Evolutionary conservation across 345 rosid species (phyloP).

Genomic region (Bruguiera parviflora): DNA sequence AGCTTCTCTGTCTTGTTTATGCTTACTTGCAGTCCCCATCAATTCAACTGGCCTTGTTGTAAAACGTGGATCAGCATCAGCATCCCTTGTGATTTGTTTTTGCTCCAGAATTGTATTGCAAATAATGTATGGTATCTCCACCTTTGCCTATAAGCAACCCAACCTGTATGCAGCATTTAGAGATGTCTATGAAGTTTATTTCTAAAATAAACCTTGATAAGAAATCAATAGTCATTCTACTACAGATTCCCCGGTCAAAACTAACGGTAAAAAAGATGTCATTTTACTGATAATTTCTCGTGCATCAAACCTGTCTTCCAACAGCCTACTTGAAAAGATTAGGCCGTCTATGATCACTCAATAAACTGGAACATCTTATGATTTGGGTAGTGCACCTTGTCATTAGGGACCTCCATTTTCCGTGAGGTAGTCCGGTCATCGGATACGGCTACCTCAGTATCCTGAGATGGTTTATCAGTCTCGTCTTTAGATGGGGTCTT

Average conservation of each 20-base stretch:
- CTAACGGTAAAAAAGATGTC: background rate
- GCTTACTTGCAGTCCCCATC: constrained; percentile 56
- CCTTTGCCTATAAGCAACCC: constrained; percentile 93
- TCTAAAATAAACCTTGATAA: background rate
- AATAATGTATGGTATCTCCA: constrained; percentile 72
- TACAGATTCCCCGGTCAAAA: background rate
- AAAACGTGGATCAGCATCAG: constrained; percentile 73
- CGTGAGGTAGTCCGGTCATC: constrained; percentile 44
- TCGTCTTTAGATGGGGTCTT: constrained; percentile 23
- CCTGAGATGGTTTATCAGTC: constrained; percentile 9
- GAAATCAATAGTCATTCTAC: background rate
- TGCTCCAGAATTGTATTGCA: constrained; percentile 84
- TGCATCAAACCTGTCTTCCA: background rate
- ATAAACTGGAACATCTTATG: background rate
- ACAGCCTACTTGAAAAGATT: background rate
- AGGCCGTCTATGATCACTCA: background rate
- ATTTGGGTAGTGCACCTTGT: constrained; percentile 42
- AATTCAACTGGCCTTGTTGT: constrained; percentile 80
- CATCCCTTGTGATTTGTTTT: constrained; percentile 89
- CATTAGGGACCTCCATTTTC: constrained; percentile 75
- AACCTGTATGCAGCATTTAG: constrained; percentile 46
- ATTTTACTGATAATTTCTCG: background rate
- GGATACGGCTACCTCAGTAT: constrained; percentile 18
- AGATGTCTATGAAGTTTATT: background rate
- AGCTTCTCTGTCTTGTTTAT: constrained; percentile 79